Base-by-base conservation (phyloP, 2,329 filamentous ascomycete genomes). In the Nigrospora sphaerica region DNA sequence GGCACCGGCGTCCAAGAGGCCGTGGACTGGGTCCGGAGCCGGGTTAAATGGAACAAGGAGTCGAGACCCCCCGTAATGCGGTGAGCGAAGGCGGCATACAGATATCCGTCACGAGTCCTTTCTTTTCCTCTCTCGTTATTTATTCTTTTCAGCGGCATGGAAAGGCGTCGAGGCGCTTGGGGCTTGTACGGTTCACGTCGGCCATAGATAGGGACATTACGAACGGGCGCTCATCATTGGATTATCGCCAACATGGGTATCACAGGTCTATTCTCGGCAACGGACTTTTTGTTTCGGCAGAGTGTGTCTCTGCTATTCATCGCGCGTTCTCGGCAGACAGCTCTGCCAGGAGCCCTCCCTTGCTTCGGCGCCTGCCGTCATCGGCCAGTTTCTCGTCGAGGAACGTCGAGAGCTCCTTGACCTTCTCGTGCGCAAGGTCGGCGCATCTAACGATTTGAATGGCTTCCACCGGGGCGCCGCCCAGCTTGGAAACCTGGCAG, bases 41-140 rank as follows among this genome's bases (percentile, higher is more conserved):
- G 93, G 50, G 89, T 97, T 28, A 90, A 88, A 66, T 97, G 93
- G 89, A 97, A 97, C 64, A 95, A 93, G 69, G 92, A 96, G 66
- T 85, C 82, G 5, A 77, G 93, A 50, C 91, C 92, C 52, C 93
- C 93, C 2, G 83, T 95, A 44, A 95, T 96, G 91, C 79, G 90
- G 69, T 97, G 49, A 51, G 36, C 19, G 40, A 35, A 19, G 42
- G 34, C 34, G 13, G 16, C 12, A 36, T 6, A 6, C 16, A 12
- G 34, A n/a, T 6, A 36, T 2, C 34, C 12, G 34, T 14, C 14
- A 36, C 14, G 12, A 36, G 6, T 14, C 10, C 6, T n/a, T 14
- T 36, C 14, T 36, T 28, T 9, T 28, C 10, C 23, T 28, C 10
- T 2, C 2, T 28, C 23, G n/a, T 28, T 28, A 5, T 28, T 28